phyloP scores from a whole-genome alignment of 371 early-diverging fungal genomes.

The Apophysomyces trapeziformis region DNA sequence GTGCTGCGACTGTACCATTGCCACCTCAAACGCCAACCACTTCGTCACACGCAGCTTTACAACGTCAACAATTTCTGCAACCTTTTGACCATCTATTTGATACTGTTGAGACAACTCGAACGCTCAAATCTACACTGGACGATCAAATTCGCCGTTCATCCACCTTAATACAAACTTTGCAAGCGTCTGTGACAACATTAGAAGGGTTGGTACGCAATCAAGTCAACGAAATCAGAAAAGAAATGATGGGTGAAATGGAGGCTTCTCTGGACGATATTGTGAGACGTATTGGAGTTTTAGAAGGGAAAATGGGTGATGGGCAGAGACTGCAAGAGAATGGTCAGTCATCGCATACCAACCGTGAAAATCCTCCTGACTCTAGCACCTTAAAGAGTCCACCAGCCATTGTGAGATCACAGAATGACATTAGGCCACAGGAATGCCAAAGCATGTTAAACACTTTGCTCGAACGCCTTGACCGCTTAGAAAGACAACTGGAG shows the following conservation, averaged over 20 bases:
- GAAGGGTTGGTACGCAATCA: slow-evolving; percentile 77
- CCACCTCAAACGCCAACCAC: slow-evolving; percentile 37
- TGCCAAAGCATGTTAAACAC: slow-evolving; percentile 6
- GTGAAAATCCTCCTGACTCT: not conserved
- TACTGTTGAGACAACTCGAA: slow-evolving; percentile 59
- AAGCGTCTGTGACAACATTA: slow-evolving; percentile 73
- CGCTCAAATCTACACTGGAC: slow-evolving; percentile 66
- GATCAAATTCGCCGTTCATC: slow-evolving; percentile 80
- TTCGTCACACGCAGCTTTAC: slow-evolving; percentile 36
- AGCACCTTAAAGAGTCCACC: slow-evolving; percentile 20
- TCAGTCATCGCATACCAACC: not conserved
- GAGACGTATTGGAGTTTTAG: slow-evolving; percentile 13
- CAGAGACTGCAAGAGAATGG: not conserved
- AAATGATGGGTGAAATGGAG: slow-evolving; percentile 47
- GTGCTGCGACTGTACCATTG: slow-evolving; percentile 27
- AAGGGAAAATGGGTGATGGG: not conserved
- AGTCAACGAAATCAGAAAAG: slow-evolving; percentile 75
- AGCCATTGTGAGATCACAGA: slow-evolving; percentile 33
- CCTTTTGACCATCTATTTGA: slow-evolving; percentile 66
- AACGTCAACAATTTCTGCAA: slow-evolving; percentile 54
- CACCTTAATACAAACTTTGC: slow-evolving; percentile 77
- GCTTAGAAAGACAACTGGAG: slow-evolving; percentile 5
- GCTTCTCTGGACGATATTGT: slow-evolving; percentile 5
- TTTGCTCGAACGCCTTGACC: slow-evolving; percentile 7
- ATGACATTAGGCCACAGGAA: slow-evolving; percentile 26